Percentiles rank a stretch among this genome's conserved stretches.
Evolutionary conservation across 192 early-diverging fungal genomes (phyloP).

Genomic region (Pecoramyces ruminantium): DNA sequence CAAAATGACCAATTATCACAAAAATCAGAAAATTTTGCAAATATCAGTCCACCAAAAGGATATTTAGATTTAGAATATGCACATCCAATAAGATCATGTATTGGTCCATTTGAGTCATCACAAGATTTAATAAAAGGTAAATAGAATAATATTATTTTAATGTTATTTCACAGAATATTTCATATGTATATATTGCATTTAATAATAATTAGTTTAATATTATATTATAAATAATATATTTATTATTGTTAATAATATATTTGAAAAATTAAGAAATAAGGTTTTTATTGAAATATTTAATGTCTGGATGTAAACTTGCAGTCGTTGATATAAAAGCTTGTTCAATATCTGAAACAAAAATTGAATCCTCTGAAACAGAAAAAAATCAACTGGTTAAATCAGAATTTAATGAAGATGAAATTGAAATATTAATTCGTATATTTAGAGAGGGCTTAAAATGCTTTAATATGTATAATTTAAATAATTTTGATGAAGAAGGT

Average conservation of each 20-base stretch:
- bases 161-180: too few relatives aligned
- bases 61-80: constrained; percentile 31
- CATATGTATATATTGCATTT: too few relatives aligned
- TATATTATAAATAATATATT: too few relatives aligned
- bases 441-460: constrained; percentile 63
- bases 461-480: constrained; percentile 66
- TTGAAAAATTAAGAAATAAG: constrained; percentile 50
- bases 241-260: too few relatives aligned
- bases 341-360: background rate
- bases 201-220: too few relatives aligned
- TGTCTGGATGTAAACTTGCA: constrained; percentile 62
- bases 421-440: constrained; percentile 48
- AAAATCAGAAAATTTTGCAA: background rate
- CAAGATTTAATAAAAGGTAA: constrained; percentile 60
- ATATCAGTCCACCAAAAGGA: constrained; percentile 16
- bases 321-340: constrained; percentile 4
- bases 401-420: constrained; percentile 52
- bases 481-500: constrained; percentile 28
- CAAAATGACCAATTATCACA: constrained; percentile 14
- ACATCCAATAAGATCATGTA: constrained; percentile 31
- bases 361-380: background rate
- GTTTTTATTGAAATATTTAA: constrained; percentile 74
- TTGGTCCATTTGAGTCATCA: constrained; percentile 22
- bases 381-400: background rate
- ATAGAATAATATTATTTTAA: too few relatives aligned